Percentiles rank a stretch among this genome's conserved stretches.
phyloP scores from a whole-genome alignment of 2,329 filamentous ascomycete genomes.

The Claviceps sorghi region DNA sequence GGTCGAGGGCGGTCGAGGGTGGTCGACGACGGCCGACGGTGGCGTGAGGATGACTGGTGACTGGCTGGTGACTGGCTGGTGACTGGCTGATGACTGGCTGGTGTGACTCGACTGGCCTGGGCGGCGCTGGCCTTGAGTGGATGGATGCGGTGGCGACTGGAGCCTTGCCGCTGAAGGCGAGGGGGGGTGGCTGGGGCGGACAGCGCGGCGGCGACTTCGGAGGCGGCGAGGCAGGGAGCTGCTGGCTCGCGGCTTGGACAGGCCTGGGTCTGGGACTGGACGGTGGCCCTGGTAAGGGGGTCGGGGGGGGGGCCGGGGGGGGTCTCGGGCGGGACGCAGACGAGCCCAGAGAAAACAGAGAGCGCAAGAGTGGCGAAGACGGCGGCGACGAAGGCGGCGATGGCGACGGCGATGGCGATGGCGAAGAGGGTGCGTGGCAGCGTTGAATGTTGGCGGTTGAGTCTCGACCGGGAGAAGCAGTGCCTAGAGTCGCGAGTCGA shows the following conservation, averaged over 20 bases:
- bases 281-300: background rate
- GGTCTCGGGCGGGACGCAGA: background rate
- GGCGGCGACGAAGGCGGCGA: background rate
- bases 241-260: background rate
- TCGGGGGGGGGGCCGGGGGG: background rate
- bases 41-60: background rate
- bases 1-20: too few relatives aligned
- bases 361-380: constrained; percentile 4
- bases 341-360: background rate
- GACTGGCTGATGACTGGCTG: background rate
- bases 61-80: background rate
- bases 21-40: too few relatives aligned
- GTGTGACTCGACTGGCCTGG: constrained; percentile 6
- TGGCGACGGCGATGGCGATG: constrained; percentile 2
- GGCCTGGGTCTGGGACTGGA: background rate
- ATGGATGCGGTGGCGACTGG: constrained; percentile 17
- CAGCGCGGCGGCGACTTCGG: constrained; percentile 22
- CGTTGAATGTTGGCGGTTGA: background rate
- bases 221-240: constrained; percentile 15
- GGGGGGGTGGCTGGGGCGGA: too few relatives aligned
- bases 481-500: background rate
- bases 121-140: background rate
- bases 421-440: background rate
- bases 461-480: background rate
- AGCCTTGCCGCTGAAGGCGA: constrained; percentile 15